phyloP scores from a whole-genome alignment of 176 grass and related monocot genomes.

The Stipa capillata region DNA sequence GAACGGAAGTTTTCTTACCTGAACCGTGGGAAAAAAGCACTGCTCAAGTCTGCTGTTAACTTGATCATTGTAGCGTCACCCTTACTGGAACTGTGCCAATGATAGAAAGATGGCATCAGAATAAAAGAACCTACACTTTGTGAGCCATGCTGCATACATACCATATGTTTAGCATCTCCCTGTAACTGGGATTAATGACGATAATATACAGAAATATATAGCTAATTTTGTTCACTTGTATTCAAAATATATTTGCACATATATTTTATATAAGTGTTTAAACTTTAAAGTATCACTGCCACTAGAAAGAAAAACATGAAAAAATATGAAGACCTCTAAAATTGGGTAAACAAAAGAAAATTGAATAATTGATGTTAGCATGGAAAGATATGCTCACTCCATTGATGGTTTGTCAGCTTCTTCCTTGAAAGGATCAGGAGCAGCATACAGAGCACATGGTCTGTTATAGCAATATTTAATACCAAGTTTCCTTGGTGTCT shows the following conservation, averaged over 20 bases:
- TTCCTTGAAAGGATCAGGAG: no score
- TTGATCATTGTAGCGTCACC: slow-evolving; percentile 23
- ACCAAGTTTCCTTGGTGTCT: slow-evolving; percentile 82
- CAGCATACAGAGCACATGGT: slow-evolving; percentile 62
- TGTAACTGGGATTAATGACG: background rate
- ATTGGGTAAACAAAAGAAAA: background rate
- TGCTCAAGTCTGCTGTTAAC: slow-evolving; percentile 56
- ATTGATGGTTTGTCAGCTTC: slow-evolving; percentile 7
- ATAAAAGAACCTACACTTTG: slow-evolving; percentile 11
- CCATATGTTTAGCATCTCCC: background rate
- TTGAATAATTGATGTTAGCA: background rate
- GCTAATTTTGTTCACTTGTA: background rate
- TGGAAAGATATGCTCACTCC: slow-evolving; percentile 25
- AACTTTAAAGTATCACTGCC: no score
- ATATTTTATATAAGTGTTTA: no score
- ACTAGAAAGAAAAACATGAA: no score
- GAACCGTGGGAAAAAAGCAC: slow-evolving; percentile 75
- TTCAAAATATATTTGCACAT: no score
- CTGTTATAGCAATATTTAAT: slow-evolving; percentile 93
- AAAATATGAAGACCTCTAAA: no score
- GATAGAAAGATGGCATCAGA: slow-evolving; percentile 19
- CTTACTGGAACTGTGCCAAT: slow-evolving; percentile 15
- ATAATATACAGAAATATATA: background rate
- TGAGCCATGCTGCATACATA: background rate
- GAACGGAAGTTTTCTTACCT: slow-evolving; percentile 38